These are phyloP conservation scores for Blastocystis hominis DNA, from an alignment of 352 stramenopile species.

Conservation along the genomic window DNA sequence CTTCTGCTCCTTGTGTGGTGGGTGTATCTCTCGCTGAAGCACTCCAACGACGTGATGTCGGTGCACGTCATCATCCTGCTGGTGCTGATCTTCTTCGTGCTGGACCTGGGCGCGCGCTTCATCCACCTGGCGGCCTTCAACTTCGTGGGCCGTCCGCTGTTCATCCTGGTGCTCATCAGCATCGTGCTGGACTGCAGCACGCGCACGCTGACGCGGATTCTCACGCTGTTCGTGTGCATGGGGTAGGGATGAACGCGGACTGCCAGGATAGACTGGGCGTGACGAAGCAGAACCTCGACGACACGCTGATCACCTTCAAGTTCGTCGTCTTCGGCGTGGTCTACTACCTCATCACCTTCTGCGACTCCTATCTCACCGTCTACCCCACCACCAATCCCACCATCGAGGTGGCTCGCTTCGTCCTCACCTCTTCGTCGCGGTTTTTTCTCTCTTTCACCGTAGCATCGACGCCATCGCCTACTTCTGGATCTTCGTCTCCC, in stretches of 20 bases:
- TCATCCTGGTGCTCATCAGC: neutral
- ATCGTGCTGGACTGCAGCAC: slow-evolving; percentile 11
- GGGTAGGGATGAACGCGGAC: neutral
- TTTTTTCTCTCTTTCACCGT: neutral
- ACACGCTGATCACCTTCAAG: slow-evolving; percentile 10
- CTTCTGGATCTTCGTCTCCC: slow-evolving; percentile 34
- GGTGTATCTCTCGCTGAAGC: neutral
- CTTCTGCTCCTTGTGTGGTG: neutral
- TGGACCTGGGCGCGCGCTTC: neutral
- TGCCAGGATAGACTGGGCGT: slow-evolving; percentile 31
- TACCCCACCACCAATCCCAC: neutral
- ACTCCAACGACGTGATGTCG: slow-evolving; percentile 6
- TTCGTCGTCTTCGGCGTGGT: neutral
- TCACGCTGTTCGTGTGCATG: slow-evolving; percentile 38
- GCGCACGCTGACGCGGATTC: slow-evolving; percentile 5
- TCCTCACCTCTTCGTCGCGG: neutral
- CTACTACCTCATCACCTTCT: slow-evolving; percentile 32
- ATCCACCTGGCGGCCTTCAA: slow-evolving; percentile 3
- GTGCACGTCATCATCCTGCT: slow-evolving; percentile 25
- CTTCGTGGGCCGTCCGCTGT: neutral
- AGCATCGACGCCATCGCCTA: slow-evolving; percentile 46
- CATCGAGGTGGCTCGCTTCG: neutral
- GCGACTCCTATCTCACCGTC: slow-evolving; percentile 8
- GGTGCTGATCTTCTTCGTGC: neutral
- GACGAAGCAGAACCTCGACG: slow-evolving; percentile 20